These are phyloP conservation scores for Brassica balearica DNA, from an alignment of 441 rosid genomes.

Conservation along the genomic window DNA sequence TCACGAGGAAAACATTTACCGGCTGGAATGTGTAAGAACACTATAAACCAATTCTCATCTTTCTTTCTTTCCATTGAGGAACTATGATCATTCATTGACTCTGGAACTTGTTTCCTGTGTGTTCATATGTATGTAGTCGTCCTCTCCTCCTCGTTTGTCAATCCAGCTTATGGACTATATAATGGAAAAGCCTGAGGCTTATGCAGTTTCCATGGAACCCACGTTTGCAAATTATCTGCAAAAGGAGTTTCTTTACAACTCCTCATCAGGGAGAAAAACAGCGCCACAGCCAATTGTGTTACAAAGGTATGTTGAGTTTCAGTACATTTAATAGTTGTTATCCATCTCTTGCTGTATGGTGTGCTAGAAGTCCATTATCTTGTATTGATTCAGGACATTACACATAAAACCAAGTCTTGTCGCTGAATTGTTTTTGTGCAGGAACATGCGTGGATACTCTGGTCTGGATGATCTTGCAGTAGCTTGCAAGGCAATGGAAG, in stretches of 20 bases:
- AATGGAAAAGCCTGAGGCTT: slow-evolving; percentile 82
- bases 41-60: slow-evolving; percentile 19
- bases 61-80: slow-evolving; percentile 2
- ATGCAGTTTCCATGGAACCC: slow-evolving; percentile 90
- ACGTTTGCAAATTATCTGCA: slow-evolving; percentile 80
- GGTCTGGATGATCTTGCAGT: slow-evolving; percentile 74
- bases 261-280: slow-evolving; percentile 58
- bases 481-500: slow-evolving; percentile 74
- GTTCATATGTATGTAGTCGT: slow-evolving; percentile 58
- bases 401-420: not conserved
- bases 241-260: slow-evolving; percentile 69
- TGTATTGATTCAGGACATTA: slow-evolving; percentile 5
- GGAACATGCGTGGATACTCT: slow-evolving; percentile 74
- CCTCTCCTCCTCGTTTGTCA: slow-evolving; percentile 60
- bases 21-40: slow-evolving; percentile 76
- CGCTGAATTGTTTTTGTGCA: slow-evolving; percentile 42
- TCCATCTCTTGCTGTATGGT: not conserved
- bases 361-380: not conserved
- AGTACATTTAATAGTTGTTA: not conserved
- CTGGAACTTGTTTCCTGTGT: not conserved
- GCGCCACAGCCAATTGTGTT: slow-evolving; percentile 60
- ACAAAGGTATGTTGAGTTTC: slow-evolving; percentile 51
- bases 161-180: slow-evolving; percentile 89
- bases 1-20: slow-evolving; percentile 86
- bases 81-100: slow-evolving; percentile 20